Evolutionary conservation across 768 basidiomycete species (phyloP), one percentile per base, ranked within the genome.

Genomic region (Tremella fuciformis): DNA sequence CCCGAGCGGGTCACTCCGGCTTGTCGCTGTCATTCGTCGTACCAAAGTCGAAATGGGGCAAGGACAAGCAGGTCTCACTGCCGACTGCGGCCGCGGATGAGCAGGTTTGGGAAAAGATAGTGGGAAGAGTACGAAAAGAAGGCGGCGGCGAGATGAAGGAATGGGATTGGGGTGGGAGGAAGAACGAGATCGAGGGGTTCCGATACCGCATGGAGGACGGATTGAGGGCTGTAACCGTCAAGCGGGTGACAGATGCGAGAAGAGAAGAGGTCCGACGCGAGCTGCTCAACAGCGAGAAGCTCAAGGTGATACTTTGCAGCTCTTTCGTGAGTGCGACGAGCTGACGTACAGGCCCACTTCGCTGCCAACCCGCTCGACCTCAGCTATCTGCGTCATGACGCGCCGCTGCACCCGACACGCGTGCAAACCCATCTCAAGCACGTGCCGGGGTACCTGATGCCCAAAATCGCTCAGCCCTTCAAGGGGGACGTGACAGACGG

Each of bases 201-300:
- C 81, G 93, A 71, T 99, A 99, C 79, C 83, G 96, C 49, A 97
- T 97, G 94, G 90, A 94, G 72, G 96, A 98, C 71, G 96, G 91
- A 1, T 73, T 98, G 67, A 82, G 90, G 63, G 84, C 86, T 47
- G 92, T 96, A 9, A 98, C 96, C 55, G 83, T 86, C 65, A 86
- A 84, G 57, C 85, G 87, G 7, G 85, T 98, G 61, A 84, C 86
- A 64, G 94, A 99, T 77, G 96, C 96, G 1, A 81, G 92, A 66
- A 81, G 96, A 47, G 94, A 93, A 77, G 94, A 98, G 77, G 79
- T 98, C 67, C 92, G 94, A 77, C 79, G 85, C 26, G 96, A 99
- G 77, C 86, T 98, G 38, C 76, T 99, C 64, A 93, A 96, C 74
- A 93, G 91, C 42, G 91, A 94, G 70, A 97, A 93, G 78, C 84